Evolutionary conservation across 495 filamentous ascomycete species (phyloP).

Genomic region (Hyaloscypha hepaticicola): DNA sequence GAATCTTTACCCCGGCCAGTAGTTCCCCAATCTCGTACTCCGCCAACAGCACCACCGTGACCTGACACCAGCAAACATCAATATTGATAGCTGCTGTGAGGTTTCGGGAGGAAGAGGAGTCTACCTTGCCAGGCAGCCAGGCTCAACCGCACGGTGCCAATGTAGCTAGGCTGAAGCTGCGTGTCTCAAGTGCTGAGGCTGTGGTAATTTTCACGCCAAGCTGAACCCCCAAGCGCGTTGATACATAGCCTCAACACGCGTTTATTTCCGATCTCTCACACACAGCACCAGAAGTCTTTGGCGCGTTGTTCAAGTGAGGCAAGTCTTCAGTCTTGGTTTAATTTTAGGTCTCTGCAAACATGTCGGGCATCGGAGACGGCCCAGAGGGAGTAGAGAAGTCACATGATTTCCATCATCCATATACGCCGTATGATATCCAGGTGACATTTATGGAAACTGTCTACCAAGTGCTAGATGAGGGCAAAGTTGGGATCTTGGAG

Average conservation of each 20-base stretch:
- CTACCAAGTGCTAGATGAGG: conserved; percentile 77
- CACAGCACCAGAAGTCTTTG: not conserved
- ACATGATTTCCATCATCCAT: conserved; percentile 80
- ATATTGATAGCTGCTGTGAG: not conserved
- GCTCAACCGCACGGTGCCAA: not conserved
- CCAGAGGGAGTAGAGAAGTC: not conserved
- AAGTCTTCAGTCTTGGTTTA: not conserved
- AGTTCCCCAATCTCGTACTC: conserved; percentile 21
- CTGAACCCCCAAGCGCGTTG: conserved; percentile 2
- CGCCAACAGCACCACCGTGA: too few species aligned
- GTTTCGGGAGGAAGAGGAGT: not conserved
- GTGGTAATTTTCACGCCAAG: conserved; percentile 4
- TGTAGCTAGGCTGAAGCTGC: not conserved
- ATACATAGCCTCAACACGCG: conserved; percentile 15
- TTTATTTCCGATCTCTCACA: not conserved
- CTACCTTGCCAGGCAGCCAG: not conserved
- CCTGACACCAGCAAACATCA: too few species aligned
- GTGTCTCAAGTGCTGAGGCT: conserved; percentile 5
- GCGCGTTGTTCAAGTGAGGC: not conserved
- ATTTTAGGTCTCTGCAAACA: not conserved
- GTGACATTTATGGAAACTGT: conserved; percentile 84
- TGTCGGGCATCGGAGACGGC: not conserved
- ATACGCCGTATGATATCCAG: conserved; percentile 87
- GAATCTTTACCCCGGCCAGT: conserved; percentile 4
- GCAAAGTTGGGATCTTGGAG: conserved; percentile 89